Conservation (phyloP, 495 filamentous ascomycete species). For the Talaromyces adpressus region DNA sequence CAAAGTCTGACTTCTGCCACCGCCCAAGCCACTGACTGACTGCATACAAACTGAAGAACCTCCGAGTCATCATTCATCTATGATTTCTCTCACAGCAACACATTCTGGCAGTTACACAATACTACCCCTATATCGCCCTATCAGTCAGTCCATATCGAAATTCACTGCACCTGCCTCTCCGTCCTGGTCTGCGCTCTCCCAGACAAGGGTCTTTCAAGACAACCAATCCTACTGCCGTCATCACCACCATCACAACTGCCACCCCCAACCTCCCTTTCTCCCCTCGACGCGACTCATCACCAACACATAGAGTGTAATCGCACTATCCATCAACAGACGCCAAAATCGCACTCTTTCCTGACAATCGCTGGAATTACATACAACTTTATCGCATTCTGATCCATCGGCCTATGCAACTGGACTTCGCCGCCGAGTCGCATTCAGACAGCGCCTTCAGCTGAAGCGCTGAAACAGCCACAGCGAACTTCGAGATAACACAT, state of each 20-base stretch:
- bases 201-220: not conserved
- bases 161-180: not conserved
- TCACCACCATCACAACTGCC: not conserved
- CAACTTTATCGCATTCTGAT: not conserved
- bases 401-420: not conserved
- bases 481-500: not conserved
- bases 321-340: not conserved
- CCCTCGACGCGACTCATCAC: not conserved
- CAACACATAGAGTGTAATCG: not conserved
- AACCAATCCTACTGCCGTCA: not conserved
- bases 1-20: not conserved
- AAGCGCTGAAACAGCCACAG: constrained; percentile 3
- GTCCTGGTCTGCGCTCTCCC: not conserved
- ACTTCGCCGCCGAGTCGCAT: not conserved
- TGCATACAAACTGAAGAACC: not conserved
- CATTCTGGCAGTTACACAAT: not conserved
- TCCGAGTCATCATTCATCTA: not conserved
- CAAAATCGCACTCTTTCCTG: constrained; percentile 6
- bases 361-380: not conserved
- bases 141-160: not conserved
- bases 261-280: constrained; percentile 7
- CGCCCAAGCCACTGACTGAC: constrained; percentile 1
- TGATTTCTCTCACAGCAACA: not conserved
- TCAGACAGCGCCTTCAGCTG: not conserved
- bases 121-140: not conserved